Conservation (phyloP, 148 eudicot species). For the Agrostemma githago region DNA sequence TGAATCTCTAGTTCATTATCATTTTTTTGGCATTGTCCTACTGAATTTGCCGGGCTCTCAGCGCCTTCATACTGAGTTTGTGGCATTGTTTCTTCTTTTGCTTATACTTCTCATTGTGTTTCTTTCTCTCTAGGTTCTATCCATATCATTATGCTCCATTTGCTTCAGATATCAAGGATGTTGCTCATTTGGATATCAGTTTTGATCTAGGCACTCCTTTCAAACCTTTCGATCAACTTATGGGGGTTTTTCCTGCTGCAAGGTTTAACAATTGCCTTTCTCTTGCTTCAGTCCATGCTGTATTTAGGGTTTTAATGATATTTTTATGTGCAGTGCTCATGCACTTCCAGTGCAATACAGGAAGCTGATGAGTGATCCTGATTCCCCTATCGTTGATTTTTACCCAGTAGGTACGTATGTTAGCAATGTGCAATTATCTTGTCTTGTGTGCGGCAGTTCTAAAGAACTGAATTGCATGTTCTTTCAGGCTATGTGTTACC, state of each 20-base stretch:
- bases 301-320: conserved; percentile 30
- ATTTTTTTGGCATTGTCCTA: not conserved
- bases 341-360: conserved; percentile 90
- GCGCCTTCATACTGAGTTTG: not conserved
- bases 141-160: conserved; percentile 99
- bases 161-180: conserved; percentile 88
- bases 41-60: not conserved
- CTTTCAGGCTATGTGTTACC: not conserved
- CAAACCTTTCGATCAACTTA: conserved; percentile 89
- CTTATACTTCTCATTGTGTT: not conserved
- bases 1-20: not conserved
- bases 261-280: conserved; percentile 45
- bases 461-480: not conserved
- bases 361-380: conserved; percentile 77
- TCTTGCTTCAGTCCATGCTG: conserved; percentile 6
- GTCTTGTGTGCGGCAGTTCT: not conserved
- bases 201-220: conserved; percentile 89
- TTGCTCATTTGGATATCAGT: conserved; percentile 56
- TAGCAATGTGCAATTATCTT: not conserved
- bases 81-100: not conserved
- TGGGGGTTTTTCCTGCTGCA: conserved; percentile 98
- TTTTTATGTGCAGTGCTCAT: conserved; percentile 61
- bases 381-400: conserved; percentile 82
- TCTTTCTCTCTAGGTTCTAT: conserved; percentile 65
- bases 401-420: conserved; percentile 66